Conservation (phyloP, 73 alveolate genomes). For the Tetrahymena elliotti region DNA sequence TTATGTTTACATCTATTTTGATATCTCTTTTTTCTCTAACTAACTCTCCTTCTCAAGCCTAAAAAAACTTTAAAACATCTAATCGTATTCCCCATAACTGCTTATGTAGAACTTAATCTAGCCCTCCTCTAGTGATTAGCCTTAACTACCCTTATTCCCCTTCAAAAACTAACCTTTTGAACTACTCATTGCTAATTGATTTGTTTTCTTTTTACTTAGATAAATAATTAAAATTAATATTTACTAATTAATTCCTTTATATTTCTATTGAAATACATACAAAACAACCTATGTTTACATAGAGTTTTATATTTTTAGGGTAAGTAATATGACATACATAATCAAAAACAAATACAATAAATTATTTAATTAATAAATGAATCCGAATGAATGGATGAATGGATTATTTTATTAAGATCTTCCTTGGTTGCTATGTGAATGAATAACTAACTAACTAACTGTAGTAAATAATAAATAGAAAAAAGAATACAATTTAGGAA, state of each 20-base stretch:
- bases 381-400: not conserved
- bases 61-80: not conserved
- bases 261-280: not conserved
- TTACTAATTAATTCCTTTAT: not conserved
- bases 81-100: not conserved
- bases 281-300: not conserved
- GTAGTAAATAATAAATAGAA: too few relatives aligned
- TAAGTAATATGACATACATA: not conserved
- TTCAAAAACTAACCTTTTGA: not conserved
- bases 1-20: not conserved
- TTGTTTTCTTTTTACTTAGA: not conserved
- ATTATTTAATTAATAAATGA: too few relatives aligned
- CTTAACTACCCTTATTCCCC: not conserved
- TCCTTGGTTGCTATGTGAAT: not conserved
- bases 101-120: not conserved
- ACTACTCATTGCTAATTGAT: not conserved
- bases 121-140: not conserved
- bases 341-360: too few relatives aligned
- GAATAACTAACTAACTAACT: too few relatives aligned
- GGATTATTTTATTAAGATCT: too few relatives aligned
- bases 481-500: too few relatives aligned
- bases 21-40: not conserved
- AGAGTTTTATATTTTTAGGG: not conserved
- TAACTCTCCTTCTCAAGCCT: not conserved
- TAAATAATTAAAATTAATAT: not conserved